These are phyloP conservation scores for Diphasiastrum complanatum DNA, from an alignment of 83 land plant species.

Conservation along the genomic window DNA sequence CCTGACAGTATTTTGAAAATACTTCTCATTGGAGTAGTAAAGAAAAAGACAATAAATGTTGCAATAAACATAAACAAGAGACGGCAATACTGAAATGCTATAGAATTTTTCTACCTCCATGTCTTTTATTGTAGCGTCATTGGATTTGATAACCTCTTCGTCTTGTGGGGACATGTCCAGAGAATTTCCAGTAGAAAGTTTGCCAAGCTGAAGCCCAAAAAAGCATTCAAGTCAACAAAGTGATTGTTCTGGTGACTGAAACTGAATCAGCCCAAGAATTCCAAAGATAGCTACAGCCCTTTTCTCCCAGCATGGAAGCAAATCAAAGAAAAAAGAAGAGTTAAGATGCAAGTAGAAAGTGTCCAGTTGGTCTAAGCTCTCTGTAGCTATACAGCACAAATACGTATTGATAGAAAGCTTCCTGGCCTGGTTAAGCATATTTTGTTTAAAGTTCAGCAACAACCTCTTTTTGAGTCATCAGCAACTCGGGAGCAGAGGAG, in stretches of 20 bases:
- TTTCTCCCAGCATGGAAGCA: too few species aligned
- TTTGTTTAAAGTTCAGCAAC: too few species aligned
- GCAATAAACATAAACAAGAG: not conserved
- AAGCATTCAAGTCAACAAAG: not conserved
- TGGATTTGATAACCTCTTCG: slow-evolving; percentile 66
- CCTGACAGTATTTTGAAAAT: too few species aligned
- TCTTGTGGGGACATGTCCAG: slow-evolving; percentile 81
- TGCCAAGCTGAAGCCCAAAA: slow-evolving; percentile 51
- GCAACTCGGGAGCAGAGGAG: not conserved
- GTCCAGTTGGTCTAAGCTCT: too few species aligned
- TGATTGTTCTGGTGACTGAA: not conserved
- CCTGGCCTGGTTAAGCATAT: too few species aligned
- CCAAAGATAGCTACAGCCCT: not conserved
- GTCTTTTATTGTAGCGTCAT: slow-evolving; percentile 87
- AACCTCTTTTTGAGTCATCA: not conserved
- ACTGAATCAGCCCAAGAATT: not conserved
- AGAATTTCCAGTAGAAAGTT: slow-evolving; percentile 91
- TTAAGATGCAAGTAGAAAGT: too few species aligned
- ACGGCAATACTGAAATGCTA: not conserved
- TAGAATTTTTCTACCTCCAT: slow-evolving; percentile 65
- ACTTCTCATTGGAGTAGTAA: too few species aligned
- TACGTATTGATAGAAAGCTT: too few species aligned
- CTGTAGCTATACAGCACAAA: too few species aligned
- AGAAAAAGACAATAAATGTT: not conserved
- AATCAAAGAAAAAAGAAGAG: too few species aligned